These are phyloP conservation scores for Nigrograna mackinnonii DNA, from an alignment of 2,329 filamentous ascomycete genomes.

Conservation along the genomic window DNA sequence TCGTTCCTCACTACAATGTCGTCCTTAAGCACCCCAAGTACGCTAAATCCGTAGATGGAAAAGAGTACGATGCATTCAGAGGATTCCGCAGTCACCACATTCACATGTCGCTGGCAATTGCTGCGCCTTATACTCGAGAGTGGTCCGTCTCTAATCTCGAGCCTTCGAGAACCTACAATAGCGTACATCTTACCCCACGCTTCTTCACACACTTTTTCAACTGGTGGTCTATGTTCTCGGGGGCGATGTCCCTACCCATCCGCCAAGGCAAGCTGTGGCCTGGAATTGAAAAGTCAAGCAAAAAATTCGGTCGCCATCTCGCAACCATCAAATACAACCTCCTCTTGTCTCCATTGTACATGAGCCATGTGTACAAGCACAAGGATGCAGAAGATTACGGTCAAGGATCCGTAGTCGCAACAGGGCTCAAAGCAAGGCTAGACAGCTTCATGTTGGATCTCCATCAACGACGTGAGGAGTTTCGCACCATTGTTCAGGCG, in stretches of 20 bases:
- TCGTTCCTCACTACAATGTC: constrained; percentile 90
- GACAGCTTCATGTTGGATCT: constrained; percentile 98
- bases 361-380: constrained; percentile 98
- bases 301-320: constrained; percentile 95
- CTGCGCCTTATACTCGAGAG: constrained; percentile 83
- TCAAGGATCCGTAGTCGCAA: constrained; percentile 81
- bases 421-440: constrained; percentile 92
- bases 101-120: constrained; percentile 89
- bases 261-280: constrained; percentile 92
- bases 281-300: constrained; percentile 92
- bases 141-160: constrained; percentile 78
- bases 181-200: constrained; percentile 88
- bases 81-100: constrained; percentile 98
- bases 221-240: constrained; percentile 97
- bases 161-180: constrained; percentile 90
- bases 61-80: constrained; percentile 83
- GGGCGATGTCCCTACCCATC: constrained; percentile 90
- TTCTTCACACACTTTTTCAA: constrained; percentile 99
- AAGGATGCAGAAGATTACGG: constrained; percentile 89
- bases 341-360: constrained; percentile 86
- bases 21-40: constrained; percentile 80
- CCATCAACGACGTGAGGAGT: constrained; percentile 91
- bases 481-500: constrained; percentile 78
- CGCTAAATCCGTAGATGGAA: constrained; percentile 61
- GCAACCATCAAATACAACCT: constrained; percentile 99